Evolutionary conservation across 805 yeast species (phyloP).

Genomic region (Metschnikowia noctiluminum): DNA sequence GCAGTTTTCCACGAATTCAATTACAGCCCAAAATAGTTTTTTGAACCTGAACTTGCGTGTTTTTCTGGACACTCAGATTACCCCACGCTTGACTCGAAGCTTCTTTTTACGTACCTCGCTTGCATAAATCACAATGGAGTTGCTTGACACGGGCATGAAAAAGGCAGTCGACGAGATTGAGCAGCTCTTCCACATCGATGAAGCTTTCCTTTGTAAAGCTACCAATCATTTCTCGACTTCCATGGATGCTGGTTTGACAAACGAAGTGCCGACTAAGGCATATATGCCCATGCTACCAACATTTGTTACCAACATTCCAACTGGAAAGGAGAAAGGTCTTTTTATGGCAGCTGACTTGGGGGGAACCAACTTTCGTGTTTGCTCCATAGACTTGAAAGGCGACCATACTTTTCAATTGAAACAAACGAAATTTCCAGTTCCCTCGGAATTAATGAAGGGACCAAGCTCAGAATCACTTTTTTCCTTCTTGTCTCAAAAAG

Average conservation of each 20-base stretch:
- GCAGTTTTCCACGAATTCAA: no score
- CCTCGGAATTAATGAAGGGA: slow-evolving; percentile 69
- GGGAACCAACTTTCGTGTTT: slow-evolving; percentile 93
- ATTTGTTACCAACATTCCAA: slow-evolving; percentile 79
- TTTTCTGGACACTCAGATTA: no score
- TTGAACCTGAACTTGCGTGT: no score
- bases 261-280: slow-evolving; percentile 40
- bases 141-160: slow-evolving; percentile 3
- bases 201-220: slow-evolving; percentile 43
- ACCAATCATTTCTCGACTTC: slow-evolving; percentile 56
- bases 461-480: slow-evolving; percentile 65
- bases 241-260: slow-evolving; percentile 57
- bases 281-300: slow-evolving; percentile 87
- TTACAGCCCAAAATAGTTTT: no score
- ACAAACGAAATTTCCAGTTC: slow-evolving; percentile 78
- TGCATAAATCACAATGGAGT: background rate
- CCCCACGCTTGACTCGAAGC: no score
- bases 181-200: slow-evolving; percentile 39
- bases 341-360: slow-evolving; percentile 91
- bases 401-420: slow-evolving; percentile 73
- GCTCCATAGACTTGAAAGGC: slow-evolving; percentile 76
- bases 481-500: slow-evolving; percentile 67
- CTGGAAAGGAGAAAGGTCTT: slow-evolving; percentile 80
- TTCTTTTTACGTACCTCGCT: no score
- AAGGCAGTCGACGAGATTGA: slow-evolving; percentile 35